Base-by-base conservation (phyloP, 352 stramenopile species). In the Phytophthora pisi region DNA sequence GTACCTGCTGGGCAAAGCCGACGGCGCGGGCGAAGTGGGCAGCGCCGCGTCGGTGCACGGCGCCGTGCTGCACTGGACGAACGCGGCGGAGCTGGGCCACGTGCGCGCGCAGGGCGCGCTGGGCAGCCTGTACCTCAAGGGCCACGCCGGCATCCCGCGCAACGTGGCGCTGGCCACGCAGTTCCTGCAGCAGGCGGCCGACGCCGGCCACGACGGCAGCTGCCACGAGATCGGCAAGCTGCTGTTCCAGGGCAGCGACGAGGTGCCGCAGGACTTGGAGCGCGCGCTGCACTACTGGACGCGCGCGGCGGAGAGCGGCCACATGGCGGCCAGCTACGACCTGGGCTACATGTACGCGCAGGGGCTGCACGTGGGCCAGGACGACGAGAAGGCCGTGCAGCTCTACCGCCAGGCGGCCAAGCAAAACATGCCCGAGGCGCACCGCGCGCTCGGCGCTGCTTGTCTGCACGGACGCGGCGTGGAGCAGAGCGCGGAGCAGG, bases 191-290 rank as follows among this genome's bases (percentile, higher is more conserved):
- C 72, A 87, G 52, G 85, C 87, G 3, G 85, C 87, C 1, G 85
- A 92, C 51, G 74, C 77, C 7, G 87, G 85, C 16, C 85, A 95
- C 66, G 78, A 74, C 40, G 75, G 78, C 52, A 90, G 78, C 50
- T 91, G 85, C 69, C 83, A 95, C 50, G 84, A 93, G 50, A 64
- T 93, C 5, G 87, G 87, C 47, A 92, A 90, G 64, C 78, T 95
- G 10, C 86, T 79, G 36, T 87, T 92, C 57, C 72, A 86, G 46
- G 82, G 85, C 40, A 77, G 68, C 53, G 58, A 77, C 16, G 56
- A 67, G 4, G 61, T 78, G 11, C 55, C 60, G 31, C 61, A 62
- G 2, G 66, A 90, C 60, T 56, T 77, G 23, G 69, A 61, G 20
- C 57, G 49, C 4, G 82, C 88, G 45, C 63, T 95, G 16, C 51